A percentile compares a stretch with the other conserved stretches of the same genome.
Conservation (phyloP, 108 stramenopile species). For the Nitzschia sp. region DNA sequence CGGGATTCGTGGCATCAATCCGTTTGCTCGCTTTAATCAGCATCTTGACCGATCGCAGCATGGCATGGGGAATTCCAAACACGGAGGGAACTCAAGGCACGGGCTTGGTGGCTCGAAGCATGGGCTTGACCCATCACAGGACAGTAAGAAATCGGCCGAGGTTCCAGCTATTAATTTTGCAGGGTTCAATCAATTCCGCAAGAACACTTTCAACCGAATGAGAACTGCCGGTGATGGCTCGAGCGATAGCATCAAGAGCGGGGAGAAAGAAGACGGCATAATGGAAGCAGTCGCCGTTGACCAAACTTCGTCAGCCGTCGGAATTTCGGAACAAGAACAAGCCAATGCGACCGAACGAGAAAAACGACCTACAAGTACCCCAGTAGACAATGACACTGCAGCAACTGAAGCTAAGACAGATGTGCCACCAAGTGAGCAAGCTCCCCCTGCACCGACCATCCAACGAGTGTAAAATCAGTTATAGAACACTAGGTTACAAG, state of each 20-base stretch:
- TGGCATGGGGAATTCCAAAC: neutral
- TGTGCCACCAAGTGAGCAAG: too few species aligned
- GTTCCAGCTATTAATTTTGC: slow-evolving; percentile 11
- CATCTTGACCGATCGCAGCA: neutral
- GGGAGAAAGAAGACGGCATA: neutral
- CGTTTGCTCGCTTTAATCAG: slow-evolving; percentile 12
- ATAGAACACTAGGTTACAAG: too few species aligned
- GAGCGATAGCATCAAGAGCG: neutral
- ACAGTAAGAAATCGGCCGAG: neutral
- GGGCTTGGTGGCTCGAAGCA: neutral
- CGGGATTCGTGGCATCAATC: neutral
- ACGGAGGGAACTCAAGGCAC: neutral
- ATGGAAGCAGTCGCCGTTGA: neutral
- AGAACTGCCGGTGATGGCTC: neutral
- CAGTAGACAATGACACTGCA: neutral
- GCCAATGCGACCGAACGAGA: neutral
- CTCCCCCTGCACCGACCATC: too few species aligned
- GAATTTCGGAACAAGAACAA: neutral
- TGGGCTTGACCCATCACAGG: neutral
- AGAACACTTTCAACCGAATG: slow-evolving; percentile 19
- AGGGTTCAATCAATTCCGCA: slow-evolving; percentile 34
- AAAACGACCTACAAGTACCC: neutral
- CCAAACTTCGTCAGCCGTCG: neutral
- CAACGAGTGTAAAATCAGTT: too few species aligned
- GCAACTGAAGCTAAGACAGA: too few species aligned